Conservation (phyloP, 2,329 filamentous ascomycete species). For the Fusarium mexicanum region DNA sequence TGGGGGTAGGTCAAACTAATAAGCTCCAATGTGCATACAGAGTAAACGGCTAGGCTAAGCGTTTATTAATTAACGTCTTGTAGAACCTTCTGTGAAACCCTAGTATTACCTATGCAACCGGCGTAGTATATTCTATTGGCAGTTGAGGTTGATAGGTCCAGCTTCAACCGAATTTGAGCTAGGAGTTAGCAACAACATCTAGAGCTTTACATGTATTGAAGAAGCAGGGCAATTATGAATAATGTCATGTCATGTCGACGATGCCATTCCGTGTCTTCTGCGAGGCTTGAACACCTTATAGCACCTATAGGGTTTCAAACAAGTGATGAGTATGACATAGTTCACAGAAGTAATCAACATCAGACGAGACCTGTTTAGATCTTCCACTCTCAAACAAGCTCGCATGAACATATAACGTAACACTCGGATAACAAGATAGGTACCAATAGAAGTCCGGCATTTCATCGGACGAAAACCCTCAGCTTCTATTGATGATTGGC, state of each 20-base stretch:
- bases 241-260: not conserved
- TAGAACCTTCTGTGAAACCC: conserved; percentile 16
- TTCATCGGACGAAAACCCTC: not conserved
- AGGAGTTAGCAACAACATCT: not conserved
- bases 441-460: not conserved
- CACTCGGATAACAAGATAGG: not conserved
- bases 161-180: not conserved
- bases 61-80: not conserved
- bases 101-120: conserved; percentile 3
- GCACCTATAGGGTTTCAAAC: not conserved
- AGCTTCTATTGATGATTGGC: not conserved
- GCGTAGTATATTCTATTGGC: not conserved
- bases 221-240: not conserved
- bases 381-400: not conserved
- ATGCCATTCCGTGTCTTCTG: not conserved
- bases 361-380: conserved; percentile 12
- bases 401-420: not conserved
- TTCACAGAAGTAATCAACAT: not conserved
- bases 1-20: not conserved
- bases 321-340: not conserved
- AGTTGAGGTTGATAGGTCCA: not conserved
- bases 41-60: not conserved
- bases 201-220: not conserved
- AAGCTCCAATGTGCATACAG: not conserved
- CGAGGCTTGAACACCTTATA: not conserved